Conservation (phyloP, 2,329 filamentous ascomycete genomes). For the Tolypocladium tropicale region DNA sequence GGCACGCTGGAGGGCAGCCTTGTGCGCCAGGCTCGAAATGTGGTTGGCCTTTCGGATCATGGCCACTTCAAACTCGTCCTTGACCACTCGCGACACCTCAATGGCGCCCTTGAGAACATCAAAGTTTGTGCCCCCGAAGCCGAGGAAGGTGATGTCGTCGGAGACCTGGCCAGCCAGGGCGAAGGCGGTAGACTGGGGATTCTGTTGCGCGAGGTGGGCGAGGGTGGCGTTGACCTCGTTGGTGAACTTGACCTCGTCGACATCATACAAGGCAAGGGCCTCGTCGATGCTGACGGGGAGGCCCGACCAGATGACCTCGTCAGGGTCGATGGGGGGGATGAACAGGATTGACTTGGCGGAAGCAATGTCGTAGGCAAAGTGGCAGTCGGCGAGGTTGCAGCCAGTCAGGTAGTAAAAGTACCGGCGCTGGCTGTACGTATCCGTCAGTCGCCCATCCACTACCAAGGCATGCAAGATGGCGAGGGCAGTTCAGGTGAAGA, state of each 20-base stretch:
- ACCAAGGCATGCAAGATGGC: neutral
- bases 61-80: conserved; percentile 65
- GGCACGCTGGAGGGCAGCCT: conserved; percentile 49
- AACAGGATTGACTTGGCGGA: conserved; percentile 70
- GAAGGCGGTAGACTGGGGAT: conserved; percentile 44
- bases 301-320: conserved; percentile 87
- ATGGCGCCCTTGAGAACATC: conserved; percentile 49
- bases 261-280: conserved; percentile 66
- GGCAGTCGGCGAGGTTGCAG: conserved; percentile 68
- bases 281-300: conserved; percentile 69
- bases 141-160: conserved; percentile 58
- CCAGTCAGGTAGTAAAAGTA: conserved; percentile 94
- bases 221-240: conserved; percentile 69
- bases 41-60: conserved; percentile 63
- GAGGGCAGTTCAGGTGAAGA: neutral
- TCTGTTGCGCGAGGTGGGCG: conserved; percentile 35
- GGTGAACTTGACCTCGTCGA: conserved; percentile 66
- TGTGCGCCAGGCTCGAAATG: conserved; percentile 58
- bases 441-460: neutral
- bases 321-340: conserved; percentile 81
- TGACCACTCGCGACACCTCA: conserved; percentile 58
- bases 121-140: conserved; percentile 56
- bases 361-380: conserved; percentile 70
- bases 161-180: conserved; percentile 73
- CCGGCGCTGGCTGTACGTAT: conserved; percentile 59